Base-by-base conservation (phyloP, 345 rosid species). In the Eucalyptus pumila region DNA sequence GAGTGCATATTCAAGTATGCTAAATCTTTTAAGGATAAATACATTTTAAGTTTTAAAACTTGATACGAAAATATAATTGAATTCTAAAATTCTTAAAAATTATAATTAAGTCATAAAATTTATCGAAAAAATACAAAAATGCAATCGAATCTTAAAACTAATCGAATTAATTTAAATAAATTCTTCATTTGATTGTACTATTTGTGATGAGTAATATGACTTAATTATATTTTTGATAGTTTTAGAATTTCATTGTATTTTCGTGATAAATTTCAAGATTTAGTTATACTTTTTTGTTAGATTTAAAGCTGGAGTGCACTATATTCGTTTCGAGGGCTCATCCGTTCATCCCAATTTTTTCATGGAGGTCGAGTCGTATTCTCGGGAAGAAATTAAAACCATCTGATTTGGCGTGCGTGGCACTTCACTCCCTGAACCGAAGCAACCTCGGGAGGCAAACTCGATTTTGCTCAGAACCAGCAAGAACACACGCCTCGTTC, bases 131-230 rank as follows among this genome's bases (percentile, higher is more conserved):
- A 23, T 24, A 0, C 0, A 9, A 56, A 56, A 56, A 24, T 56
- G 0, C 0, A 56, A 11, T 56, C 0, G 3, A 2, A 23, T 56
- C 0, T 56, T 23, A 56, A 1, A 9, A 24, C 0, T 56, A 0
- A 0, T 4, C 3, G 0, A 56, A 56, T 56, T 56, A 24, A 0
- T 56, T 24, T 0, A 56, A 56, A 56, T 56, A 56, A 56, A 1
- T 4, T 0, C 0, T 56, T 23, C 5, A 52, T 52, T 24, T 56
- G 1, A 56, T 56, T 56, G 1, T 56, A 56, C 1, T 56, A 1
- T 9, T 56, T 56, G 12, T 52, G 24, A 52, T 0, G 9, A 19
- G 11, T 52, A 3, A 52, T 1, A 19, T 19, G 2, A 52, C 2
- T 56, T 56, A 56, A 0, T 56, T 56, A 24, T 56, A 56, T 0